These are phyloP conservation scores for Pyrenophora seminiperda DNA, from an alignment of 2,329 filamentous ascomycete genomes.

Conservation along the genomic window DNA sequence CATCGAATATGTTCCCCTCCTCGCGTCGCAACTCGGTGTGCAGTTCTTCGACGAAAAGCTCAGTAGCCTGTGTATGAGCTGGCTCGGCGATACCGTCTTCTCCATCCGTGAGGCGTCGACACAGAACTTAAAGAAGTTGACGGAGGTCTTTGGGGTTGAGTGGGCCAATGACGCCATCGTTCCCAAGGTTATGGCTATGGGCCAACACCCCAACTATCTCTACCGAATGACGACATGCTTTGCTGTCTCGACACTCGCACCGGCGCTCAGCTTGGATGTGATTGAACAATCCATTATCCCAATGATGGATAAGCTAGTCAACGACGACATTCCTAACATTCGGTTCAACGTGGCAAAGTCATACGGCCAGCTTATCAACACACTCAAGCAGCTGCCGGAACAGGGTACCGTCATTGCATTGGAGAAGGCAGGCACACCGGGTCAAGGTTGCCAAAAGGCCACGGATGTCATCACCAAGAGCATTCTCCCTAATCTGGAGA, in stretches of 20 bases:
- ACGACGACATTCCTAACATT: slow-evolving; percentile 97
- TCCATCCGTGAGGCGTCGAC: slow-evolving; percentile 97
- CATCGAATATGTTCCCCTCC: slow-evolving; percentile 97
- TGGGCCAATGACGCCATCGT: slow-evolving; percentile 98
- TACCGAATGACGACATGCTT: slow-evolving; percentile 99
- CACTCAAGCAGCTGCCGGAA: slow-evolving; percentile 88
- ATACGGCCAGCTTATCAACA: slow-evolving; percentile 85
- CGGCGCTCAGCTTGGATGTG: slow-evolving; percentile 89
- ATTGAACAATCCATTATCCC: slow-evolving; percentile 92
- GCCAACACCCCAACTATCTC: slow-evolving; percentile 96
- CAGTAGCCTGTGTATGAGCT: slow-evolving; percentile 94
- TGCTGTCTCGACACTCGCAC: slow-evolving; percentile 91
- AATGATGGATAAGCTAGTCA: slow-evolving; percentile 92
- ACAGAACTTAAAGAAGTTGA: slow-evolving; percentile 96
- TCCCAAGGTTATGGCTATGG: slow-evolving; percentile 98
- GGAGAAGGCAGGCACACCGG: slow-evolving; percentile 72
- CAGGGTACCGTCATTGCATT: slow-evolving; percentile 83
- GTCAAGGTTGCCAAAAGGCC: slow-evolving; percentile 69
- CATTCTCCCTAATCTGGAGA: slow-evolving; percentile 87
- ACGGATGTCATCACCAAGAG: slow-evolving; percentile 83
- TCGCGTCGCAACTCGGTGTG: slow-evolving; percentile 93
- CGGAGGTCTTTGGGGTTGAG: slow-evolving; percentile 96
- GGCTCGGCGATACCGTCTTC: slow-evolving; percentile 98
- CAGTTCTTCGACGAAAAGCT: slow-evolving; percentile 99
- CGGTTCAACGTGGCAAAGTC: slow-evolving; percentile 99